phyloP scores from a whole-genome alignment of 257 asterid species.

The Eustoma russellianum region DNA sequence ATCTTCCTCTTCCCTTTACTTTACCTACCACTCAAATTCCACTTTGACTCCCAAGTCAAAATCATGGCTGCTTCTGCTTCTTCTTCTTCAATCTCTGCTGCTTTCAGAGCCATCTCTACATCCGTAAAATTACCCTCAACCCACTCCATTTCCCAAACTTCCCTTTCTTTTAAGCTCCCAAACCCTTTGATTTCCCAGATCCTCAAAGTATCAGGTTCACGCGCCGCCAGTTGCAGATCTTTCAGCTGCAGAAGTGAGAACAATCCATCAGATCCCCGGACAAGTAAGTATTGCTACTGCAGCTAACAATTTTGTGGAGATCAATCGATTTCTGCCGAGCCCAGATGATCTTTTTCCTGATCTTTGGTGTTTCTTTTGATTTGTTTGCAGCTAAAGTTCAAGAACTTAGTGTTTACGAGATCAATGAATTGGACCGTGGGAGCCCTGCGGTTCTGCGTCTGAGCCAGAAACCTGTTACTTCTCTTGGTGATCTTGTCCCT shows the following conservation, averaged over 20 bases:
- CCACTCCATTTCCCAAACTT: slow-evolving; percentile 21
- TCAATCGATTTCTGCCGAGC: neutral
- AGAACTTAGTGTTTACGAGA: slow-evolving; percentile 66
- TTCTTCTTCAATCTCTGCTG: slow-evolving; percentile 41
- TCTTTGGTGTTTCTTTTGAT: neutral
- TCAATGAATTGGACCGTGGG: slow-evolving; percentile 92
- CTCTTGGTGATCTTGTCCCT: slow-evolving; percentile 95
- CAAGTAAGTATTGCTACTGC: slow-evolving; percentile 20
- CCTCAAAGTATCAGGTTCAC: slow-evolving; percentile 19
- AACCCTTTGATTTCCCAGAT: slow-evolving; percentile 32
- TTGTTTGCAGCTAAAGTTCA: slow-evolving; percentile 48
- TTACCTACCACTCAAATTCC: neutral
- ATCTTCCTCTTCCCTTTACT: neutral
- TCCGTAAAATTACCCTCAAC: slow-evolving; percentile 28
- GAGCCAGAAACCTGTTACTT: slow-evolving; percentile 67
- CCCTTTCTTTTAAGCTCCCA: slow-evolving; percentile 16
- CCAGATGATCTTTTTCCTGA: too few species aligned
- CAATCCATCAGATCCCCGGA: slow-evolving; percentile 29
- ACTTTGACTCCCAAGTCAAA: neutral
- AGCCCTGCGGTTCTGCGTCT: slow-evolving; percentile 91
- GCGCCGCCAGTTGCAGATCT: slow-evolving; percentile 22
- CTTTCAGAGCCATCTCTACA: slow-evolving; percentile 32
- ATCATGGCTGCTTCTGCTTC: slow-evolving; percentile 37
- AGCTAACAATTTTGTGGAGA: neutral
- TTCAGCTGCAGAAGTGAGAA: slow-evolving; percentile 48